Evolutionary conservation across 129 eudicot genomes (phyloP), one percentile per base, ranked within the genome.

Genomic region (Flaveria bidentis): DNA sequence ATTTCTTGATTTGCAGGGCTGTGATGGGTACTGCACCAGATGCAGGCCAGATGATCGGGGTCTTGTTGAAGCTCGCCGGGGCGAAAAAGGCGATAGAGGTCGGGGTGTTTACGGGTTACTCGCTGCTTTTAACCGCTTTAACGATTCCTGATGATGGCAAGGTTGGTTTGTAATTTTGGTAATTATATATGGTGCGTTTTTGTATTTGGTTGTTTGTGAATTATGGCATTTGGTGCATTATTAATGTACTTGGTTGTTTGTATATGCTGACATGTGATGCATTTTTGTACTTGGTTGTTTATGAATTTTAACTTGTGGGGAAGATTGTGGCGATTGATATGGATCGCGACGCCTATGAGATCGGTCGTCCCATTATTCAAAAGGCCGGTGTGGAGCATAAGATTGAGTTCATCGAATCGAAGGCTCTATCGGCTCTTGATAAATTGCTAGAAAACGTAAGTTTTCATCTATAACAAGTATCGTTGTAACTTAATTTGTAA

Each of bases 91-190:
- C 85, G 0, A 77, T 84, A 6, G 88, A 85, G 51, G 8, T 85
- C 6, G 88, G 88, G 50, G 88, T 85, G 36, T 85, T 81, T 69
- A 85, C 88, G 0, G 83, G 88, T 26, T 85, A 85, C 71, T 81
- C 88, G 6, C 41, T 85, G 49, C 85, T 85, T 14, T 45, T 81
- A 11, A 85, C 88, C 3, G 88, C 85, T 1, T 69, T 85, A 77
- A 50, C 88, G 0, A 81, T 85, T 61, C 88, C 88, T 5, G 71
- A 81, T 42, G 88, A 84, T 77, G 88, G 85, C 74, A 81, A 84
- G 88, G 88, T 84, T 75, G 85, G 82, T 84, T 76, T 44, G 81
- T 61, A 46, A 60, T 78, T 33, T 60, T 49, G 45, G 13, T 78
- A 14, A 58, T 45, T 20, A 20, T 20, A 20, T 20, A 20, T 20